phyloP scores from a whole-genome alignment of 2,329 filamentous ascomycete genomes.

The Penicillium rolfsii region DNA sequence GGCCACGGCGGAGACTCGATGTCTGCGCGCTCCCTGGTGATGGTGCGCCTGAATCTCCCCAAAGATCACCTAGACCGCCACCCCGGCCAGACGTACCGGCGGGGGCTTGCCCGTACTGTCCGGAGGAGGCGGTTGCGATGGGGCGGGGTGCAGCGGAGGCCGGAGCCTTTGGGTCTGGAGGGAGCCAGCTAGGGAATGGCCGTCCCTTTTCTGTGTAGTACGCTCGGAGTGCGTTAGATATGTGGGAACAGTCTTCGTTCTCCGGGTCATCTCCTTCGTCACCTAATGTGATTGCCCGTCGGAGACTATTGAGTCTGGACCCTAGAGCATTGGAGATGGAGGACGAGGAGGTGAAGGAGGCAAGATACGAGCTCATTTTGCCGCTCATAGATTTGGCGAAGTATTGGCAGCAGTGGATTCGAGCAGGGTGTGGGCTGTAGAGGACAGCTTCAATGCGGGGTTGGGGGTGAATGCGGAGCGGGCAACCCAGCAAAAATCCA shows the following conservation, averaged over 20 bases:
- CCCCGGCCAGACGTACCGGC: slow-evolving; percentile 37
- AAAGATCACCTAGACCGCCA: slow-evolving; percentile 60
- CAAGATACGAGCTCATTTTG: slow-evolving; percentile 78
- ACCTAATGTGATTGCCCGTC: slow-evolving; percentile 49
- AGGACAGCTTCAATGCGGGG: slow-evolving; percentile 28
- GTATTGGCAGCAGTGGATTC: slow-evolving; percentile 3
- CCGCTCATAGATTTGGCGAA: slow-evolving; percentile 23
- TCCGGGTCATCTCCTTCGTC: slow-evolving; percentile 54
- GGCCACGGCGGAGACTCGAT: slow-evolving; percentile 44
- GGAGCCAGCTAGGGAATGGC: slow-evolving; percentile 82
- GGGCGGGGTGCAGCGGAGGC: slow-evolving; percentile 53
- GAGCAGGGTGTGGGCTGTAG: slow-evolving; percentile 11
- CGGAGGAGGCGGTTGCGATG: slow-evolving; percentile 55
- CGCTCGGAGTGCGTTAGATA: slow-evolving; percentile 86
- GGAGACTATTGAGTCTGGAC: slow-evolving; percentile 61
- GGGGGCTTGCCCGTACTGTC: slow-evolving; percentile 36
- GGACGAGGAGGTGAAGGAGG: slow-evolving; percentile 58
- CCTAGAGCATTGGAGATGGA: slow-evolving; percentile 56
- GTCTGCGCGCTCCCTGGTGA: slow-evolving; percentile 40
- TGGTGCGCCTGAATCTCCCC: slow-evolving; percentile 51
- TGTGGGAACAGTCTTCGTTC: slow-evolving; percentile 83
- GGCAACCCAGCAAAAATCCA: slow-evolving; percentile 11
- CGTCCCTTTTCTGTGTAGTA: slow-evolving; percentile 91
- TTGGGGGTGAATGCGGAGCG: slow-evolving; percentile 28
- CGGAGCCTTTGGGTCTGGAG: slow-evolving; percentile 80